Base-by-base conservation (phyloP, 768 basidiomycete species). In the Mycena indigotica region DNA sequence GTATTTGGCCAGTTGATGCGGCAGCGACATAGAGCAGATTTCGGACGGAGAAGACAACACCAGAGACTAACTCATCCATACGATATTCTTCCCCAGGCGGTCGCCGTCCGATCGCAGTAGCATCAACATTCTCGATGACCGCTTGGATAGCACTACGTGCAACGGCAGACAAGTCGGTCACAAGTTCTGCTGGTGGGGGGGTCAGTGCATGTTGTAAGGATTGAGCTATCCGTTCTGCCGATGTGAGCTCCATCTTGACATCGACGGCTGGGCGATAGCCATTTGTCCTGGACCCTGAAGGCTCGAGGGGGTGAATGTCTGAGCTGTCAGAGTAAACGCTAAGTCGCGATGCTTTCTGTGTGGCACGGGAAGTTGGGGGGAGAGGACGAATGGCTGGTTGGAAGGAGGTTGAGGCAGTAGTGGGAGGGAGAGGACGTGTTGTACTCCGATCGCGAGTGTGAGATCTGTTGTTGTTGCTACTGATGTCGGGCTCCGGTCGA, bases 311-410 rank as follows among this genome's bases (percentile, higher is more conserved):
- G 28, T 86, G 81, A 30, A 89, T 75, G 50, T 88, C 89, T 10
- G 90, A 93, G 66, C 89, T 87, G 65, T 94, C 92, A 10, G 91
- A 93, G 66, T 87, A 85, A 28, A 86, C 82, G 67, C 91, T 91
- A 52, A 81, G 72, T 52, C 82, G 81, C 39, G 78, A 76, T 25
- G 69, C 58, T 56, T 66, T 68, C 65, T 46, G 63, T n/a, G n/a
- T n/a, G n/a, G n/a, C n/a, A n/a, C n/a, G n/a, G 25, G 58, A 57
- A 17, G 53, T 62, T 19, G 61, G 26, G 29, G 61, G 64, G 21
- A 60, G 58, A 38, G 58, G 57, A 24, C 61, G 64, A 10, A 58
- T 57, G 32, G 56, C 54, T 53, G 61, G 29, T 49, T 68, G 46
- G 15, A 17, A 66, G 62, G 58, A 57, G 13, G 50, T 32, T 35